Evolutionary conservation across 2,329 filamentous ascomycete genomes (phyloP).

Genomic region (Celoporthe dispersa): DNA sequence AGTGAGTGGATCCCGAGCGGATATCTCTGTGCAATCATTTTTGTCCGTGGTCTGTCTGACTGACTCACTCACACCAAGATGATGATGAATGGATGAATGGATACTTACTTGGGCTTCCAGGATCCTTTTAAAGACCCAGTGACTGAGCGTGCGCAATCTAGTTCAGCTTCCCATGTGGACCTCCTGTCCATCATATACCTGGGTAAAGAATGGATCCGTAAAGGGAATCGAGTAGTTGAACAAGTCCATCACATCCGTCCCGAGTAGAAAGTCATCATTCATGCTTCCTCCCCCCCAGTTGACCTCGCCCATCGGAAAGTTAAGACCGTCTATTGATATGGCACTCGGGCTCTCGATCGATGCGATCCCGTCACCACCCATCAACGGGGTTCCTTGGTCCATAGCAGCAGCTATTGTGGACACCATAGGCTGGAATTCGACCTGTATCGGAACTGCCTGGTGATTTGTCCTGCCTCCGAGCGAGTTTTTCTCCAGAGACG

Average conservation of each 20-base stretch:
- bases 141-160: neutral
- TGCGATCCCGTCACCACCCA: neutral
- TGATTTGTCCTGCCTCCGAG: neutral
- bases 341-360: neutral
- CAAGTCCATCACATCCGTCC: slow-evolving; percentile 4
- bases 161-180: neutral
- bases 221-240: slow-evolving; percentile 4
- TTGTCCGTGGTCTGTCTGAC: neutral
- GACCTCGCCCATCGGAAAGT: slow-evolving; percentile 4
- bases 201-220: neutral
- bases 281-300: neutral
- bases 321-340: slow-evolving; percentile 3
- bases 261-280: neutral
- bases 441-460: neutral
- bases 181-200: neutral
- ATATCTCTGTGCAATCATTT: no score
- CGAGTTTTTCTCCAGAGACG: neutral
- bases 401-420: neutral
- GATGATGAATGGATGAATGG: neutral
- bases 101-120: no score
- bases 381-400: neutral
- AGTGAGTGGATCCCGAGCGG: neutral
- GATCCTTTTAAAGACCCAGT: neutral
- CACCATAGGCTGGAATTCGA: neutral
- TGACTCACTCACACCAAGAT: neutral